Evolutionary conservation across 768 basidiomycete species (phyloP), one percentile per base, ranked within the genome.

Genomic region (Pleurotus ostreatus): DNA sequence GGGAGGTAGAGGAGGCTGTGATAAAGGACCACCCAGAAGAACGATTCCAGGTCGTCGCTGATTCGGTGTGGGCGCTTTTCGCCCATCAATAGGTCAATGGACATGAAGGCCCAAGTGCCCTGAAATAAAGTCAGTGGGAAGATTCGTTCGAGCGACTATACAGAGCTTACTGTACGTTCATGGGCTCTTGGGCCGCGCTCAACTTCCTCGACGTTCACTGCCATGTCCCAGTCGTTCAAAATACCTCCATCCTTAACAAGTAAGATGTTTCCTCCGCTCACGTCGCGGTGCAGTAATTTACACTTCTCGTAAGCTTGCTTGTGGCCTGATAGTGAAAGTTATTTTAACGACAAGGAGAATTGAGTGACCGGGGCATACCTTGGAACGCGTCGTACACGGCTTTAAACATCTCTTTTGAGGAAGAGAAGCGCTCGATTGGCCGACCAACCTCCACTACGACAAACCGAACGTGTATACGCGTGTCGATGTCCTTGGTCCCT

Each of bases 31-130:
- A 68, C 60, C 46, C 65, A 59, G 26, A 61, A 15, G 49, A 73
- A 70, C 0, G 72, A 72, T 54, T 73, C 68, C 4, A 73, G 46
- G 38, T 73, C 69, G 23, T 72, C 69, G 22, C 60, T 53, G 20
- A 70, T 53, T 0, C 30, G 30, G 30, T 34, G 30, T 11, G 37
- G 45, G 20, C 69, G 68, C 3, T 37, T 18, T 23, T 64, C 65
- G 11, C 9, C 13, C 20, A 9, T 9, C 2, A 70, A 61, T 2
- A 73, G 54, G 4, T 45, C 55, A 0, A 59, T 49, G 0, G 71
- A 70, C 61, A 71, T 70, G 52, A 69, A 71, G n/a, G 64, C 63
- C 70, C 70, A 71, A 12, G 69, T 71, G 0, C 71, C 70, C 70
- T 73, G 20, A 34, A 34, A 8, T 9, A 11, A 34, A 9, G 30